These are phyloP conservation scores for Coniophora puteana DNA, from an alignment of 1,284 basidiomycete genomes.

Conservation along the genomic window DNA sequence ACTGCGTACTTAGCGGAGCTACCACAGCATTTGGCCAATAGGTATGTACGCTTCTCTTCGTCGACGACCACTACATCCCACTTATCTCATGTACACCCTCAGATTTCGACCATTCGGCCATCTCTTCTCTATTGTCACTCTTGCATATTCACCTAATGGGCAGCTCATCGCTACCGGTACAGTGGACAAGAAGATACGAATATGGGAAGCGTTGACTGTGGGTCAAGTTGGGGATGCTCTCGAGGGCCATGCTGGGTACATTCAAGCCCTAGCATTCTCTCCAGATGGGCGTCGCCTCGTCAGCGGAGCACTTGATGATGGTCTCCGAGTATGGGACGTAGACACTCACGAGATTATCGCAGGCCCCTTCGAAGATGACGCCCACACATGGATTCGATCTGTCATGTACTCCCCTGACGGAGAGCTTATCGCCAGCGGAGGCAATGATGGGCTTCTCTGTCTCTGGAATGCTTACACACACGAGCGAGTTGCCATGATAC, in stretches of 20 bases:
- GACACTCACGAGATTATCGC: not conserved
- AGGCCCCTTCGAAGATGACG: not conserved
- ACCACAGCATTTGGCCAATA: too few relatives aligned
- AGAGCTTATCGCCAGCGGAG: not conserved
- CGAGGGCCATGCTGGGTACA: not conserved
- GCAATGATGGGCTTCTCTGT: not conserved
- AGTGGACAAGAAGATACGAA: constrained; percentile 6
- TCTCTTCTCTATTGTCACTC: too few relatives aligned
- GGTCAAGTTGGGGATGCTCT: not conserved
- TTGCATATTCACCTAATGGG: constrained; percentile 7
- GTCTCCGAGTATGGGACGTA: not conserved
- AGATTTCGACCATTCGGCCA: too few relatives aligned
- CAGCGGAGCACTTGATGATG: not conserved
- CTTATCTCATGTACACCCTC: too few relatives aligned
- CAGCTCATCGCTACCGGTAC: not conserved
- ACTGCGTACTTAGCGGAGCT: too few relatives aligned
- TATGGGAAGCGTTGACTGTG: constrained; percentile 13
- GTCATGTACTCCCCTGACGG: constrained; percentile 7
- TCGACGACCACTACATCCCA: too few relatives aligned
- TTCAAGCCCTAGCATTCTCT: not conserved
- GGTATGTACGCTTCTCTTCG: too few relatives aligned
- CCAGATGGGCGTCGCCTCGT: not conserved
- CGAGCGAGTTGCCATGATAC: too few relatives aligned
- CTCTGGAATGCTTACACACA: constrained; percentile 1
- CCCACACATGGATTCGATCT: not conserved